These are phyloP conservation scores for Cupressus sempervirens DNA, from an alignment of 75 land plant genomes.

Conservation along the genomic window DNA sequence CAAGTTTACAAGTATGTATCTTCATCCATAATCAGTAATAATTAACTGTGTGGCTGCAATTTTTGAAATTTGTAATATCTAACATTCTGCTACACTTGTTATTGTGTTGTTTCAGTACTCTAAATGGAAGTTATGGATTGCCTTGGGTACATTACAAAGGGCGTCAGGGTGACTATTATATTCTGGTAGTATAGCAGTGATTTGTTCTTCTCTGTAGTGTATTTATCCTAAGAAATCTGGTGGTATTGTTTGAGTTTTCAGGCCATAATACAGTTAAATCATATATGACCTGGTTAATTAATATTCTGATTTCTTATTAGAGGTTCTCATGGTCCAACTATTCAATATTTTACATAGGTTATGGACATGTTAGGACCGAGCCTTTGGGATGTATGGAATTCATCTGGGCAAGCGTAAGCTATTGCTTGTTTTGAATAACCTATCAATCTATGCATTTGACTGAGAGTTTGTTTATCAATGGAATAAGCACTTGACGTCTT, in stretches of 20 bases:
- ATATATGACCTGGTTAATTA: background rate
- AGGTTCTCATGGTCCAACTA: background rate
- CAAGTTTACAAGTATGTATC: slow-evolving; percentile 82
- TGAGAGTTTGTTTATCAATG: background rate
- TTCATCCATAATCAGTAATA: background rate
- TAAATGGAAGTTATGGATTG: slow-evolving; percentile 86
- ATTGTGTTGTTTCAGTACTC: slow-evolving; percentile 40
- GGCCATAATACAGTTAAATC: background rate
- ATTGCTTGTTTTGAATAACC: slow-evolving; percentile 4
- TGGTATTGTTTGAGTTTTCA: background rate
- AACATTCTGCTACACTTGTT: slow-evolving; percentile 7
- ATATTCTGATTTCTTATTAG: background rate
- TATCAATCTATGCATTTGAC: slow-evolving; percentile 11
- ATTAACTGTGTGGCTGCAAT: background rate
- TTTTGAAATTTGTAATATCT: background rate
- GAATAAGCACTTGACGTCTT: background rate
- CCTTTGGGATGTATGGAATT: slow-evolving; percentile 95
- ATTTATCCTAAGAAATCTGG: background rate
- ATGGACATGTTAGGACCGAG: slow-evolving; percentile 97
- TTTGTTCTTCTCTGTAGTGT: background rate
- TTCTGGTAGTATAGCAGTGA: slow-evolving; percentile 45
- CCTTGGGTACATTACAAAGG: slow-evolving; percentile 94
- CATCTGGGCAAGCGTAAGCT: slow-evolving; percentile 85
- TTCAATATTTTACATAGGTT: slow-evolving; percentile 37
- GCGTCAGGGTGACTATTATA: slow-evolving; percentile 89